Conservation (phyloP, 1,139 yeast species). For the Pichia sp. region DNA sequence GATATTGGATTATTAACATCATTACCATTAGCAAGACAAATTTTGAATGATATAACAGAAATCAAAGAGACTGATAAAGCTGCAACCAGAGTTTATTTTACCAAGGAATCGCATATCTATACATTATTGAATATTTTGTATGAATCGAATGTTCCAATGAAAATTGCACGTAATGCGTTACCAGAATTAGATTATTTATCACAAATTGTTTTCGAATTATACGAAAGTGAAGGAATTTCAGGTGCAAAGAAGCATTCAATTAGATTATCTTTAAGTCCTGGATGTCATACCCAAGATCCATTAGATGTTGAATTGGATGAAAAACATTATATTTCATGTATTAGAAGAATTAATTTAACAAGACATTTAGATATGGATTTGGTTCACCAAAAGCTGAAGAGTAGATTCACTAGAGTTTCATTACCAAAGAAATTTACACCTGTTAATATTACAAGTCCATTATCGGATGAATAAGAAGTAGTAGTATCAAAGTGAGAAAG, state of each 20-base stretch:
- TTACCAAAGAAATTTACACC: conserved; percentile 90
- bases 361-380: conserved; percentile 90
- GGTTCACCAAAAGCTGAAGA: conserved; percentile 73
- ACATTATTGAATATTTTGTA: conserved; percentile 85
- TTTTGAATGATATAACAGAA: conserved; percentile 69
- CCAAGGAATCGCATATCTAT: conserved; percentile 95
- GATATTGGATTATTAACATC: conserved; percentile 95
- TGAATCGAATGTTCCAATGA: conserved; percentile 92
- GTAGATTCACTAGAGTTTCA: conserved; percentile 78
- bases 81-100: conserved; percentile 83
- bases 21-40: conserved; percentile 86
- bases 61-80: conserved; percentile 76
- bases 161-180: conserved; percentile 86
- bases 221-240: conserved; percentile 60
- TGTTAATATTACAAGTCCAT: conserved; percentile 66
- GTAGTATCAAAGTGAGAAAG: too few relatives aligned
- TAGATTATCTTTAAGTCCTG: conserved; percentile 86
- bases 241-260: conserved; percentile 80
- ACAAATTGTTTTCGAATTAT: conserved; percentile 88
- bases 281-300: conserved; percentile 97
- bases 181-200: conserved; percentile 96
- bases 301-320: conserved; percentile 93
- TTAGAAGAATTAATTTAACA: conserved; percentile 82
- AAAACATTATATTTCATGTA: conserved; percentile 94
- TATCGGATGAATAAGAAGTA: too few relatives aligned